Percentiles rank a stretch among this genome's conserved stretches.
Evolutionary conservation across 768 basidiomycete genomes (phyloP).

Genomic region (Podaxis carcinomalis): DNA sequence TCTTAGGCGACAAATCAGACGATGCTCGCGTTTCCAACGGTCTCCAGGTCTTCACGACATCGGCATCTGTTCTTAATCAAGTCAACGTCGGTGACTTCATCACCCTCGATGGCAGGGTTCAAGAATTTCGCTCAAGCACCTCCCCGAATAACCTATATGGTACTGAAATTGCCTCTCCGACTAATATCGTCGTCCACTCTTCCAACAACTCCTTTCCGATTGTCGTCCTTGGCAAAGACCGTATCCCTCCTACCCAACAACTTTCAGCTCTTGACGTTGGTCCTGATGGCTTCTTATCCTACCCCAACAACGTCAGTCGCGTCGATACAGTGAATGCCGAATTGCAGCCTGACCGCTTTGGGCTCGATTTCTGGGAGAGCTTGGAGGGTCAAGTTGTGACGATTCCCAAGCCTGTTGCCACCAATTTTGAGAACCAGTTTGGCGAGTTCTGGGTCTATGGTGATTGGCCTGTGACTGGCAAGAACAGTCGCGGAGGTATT

Average conservation of each 20-base stretch:
- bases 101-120: slow-evolving; percentile 39
- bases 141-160: slow-evolving; percentile 41
- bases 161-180: slow-evolving; percentile 45
- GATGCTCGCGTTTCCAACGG: slow-evolving; percentile 50
- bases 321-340: slow-evolving; percentile 42
- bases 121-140: slow-evolving; percentile 44
- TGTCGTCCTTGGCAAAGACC: slow-evolving; percentile 47
- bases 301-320: slow-evolving; percentile 48
- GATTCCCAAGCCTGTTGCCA: slow-evolving; percentile 40
- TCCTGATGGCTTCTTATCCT: slow-evolving; percentile 49
- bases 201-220: slow-evolving; percentile 42
- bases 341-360: slow-evolving; percentile 46
- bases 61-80: slow-evolving; percentile 28
- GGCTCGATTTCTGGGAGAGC: slow-evolving; percentile 63
- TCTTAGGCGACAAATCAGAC: slow-evolving; percentile 36
- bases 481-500: slow-evolving; percentile 52
- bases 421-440: slow-evolving; percentile 48
- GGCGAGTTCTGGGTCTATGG: slow-evolving; percentile 60
- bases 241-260: slow-evolving; percentile 46
- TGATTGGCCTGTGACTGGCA: slow-evolving; percentile 50
- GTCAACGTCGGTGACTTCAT: slow-evolving; percentile 46
- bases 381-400: slow-evolving; percentile 56
- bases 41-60: slow-evolving; percentile 43
- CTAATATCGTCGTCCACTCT: slow-evolving; percentile 39
- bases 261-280: slow-evolving; percentile 49